phyloP scores from a whole-genome alignment of 148 eudicot genomes.

The Amaranthus palmeri region DNA sequence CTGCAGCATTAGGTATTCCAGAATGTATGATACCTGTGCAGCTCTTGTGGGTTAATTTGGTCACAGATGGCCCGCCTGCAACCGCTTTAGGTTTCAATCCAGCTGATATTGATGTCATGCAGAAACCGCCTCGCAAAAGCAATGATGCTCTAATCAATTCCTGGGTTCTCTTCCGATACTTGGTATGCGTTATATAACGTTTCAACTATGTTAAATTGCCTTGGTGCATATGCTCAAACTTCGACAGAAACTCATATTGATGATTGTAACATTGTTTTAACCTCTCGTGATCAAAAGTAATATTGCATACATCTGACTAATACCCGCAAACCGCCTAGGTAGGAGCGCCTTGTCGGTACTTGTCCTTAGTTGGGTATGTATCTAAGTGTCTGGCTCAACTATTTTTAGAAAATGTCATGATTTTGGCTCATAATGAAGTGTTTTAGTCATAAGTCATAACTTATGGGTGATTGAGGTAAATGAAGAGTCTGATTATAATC shows the following conservation, averaged over 20 bases:
- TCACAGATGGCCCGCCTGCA: constrained; percentile 96
- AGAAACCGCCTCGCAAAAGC: constrained; percentile 78
- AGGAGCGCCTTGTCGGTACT: too few relatives aligned
- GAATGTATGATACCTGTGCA: constrained; percentile 89
- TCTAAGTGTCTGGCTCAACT: too few relatives aligned
- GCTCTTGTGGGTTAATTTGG: constrained; percentile 90
- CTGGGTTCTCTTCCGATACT: constrained; percentile 76
- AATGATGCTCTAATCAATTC: constrained; percentile 66
- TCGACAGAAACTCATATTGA: too few relatives aligned
- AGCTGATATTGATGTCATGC: constrained; percentile 74
- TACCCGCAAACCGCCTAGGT: too few relatives aligned
- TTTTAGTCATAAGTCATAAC: not conserved
- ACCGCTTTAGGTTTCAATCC: constrained; percentile 95
- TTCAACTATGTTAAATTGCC: too few relatives aligned
- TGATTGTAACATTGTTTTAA: too few relatives aligned
- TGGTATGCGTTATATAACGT: constrained; percentile 41
- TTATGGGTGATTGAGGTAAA: not conserved
- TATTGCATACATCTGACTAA: too few relatives aligned
- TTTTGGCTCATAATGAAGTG: too few relatives aligned
- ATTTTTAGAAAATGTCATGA: too few relatives aligned
- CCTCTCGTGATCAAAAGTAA: too few relatives aligned
- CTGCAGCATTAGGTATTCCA: constrained; percentile 87
- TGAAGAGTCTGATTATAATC: not conserved
- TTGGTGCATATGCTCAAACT: too few relatives aligned
- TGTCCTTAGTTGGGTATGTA: too few relatives aligned